Evolutionary conservation across 2,329 filamentous ascomycete genomes (phyloP), one percentile per base, ranked within the genome.

Genomic region (Akanthomyces muscarius): DNA sequence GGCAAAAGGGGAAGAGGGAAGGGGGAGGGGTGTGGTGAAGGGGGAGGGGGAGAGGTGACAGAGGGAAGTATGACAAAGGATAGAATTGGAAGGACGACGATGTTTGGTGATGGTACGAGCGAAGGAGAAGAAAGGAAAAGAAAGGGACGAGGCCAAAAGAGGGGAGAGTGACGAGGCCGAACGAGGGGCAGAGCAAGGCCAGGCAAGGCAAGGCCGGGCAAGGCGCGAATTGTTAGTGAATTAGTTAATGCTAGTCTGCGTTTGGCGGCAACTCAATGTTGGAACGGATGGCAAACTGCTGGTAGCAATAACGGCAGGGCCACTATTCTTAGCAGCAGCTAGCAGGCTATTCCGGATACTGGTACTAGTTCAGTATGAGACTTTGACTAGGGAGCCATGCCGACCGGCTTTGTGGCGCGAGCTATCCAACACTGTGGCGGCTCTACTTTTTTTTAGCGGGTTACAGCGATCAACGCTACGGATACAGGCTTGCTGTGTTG

Each of bases 21-120:
- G 28, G 23, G 38, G 23, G 50, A 33, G 41, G 50, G 50, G 59
- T 59, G 56, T 13, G n/a, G 50, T 38, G 59, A 52, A 48, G 50
- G 59, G 50, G 58, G 38, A 41, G 18, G 28, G 42, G 50, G 51
- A 52, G 58, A 61, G 38, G 54, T 38, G 58, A 61, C 59, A 61
- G 59, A 61, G 51, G 51, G 42, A 61, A 61, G 30, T 61, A 55
- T 54, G 28, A 41, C 59, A 54, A 61, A 61, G 28, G 59, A 61
- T 38, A 30, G 59, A 54, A 52, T 18, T 55, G 14, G 50, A 13
- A 41, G n/a, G 47, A 53, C 41, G 58, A 41, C 55, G 44, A 61
- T 25, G 41, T 38, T 30, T 52, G 58, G 36, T 38, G 55, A 58
- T 61, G 58, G 38, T 42, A 44, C 25, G 33, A 16, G 36, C 33